Evolutionary conservation across 768 basidiomycete genomes (phyloP), one percentile per base, ranked within the genome.

Genomic region (Mycena polygramma): DNA sequence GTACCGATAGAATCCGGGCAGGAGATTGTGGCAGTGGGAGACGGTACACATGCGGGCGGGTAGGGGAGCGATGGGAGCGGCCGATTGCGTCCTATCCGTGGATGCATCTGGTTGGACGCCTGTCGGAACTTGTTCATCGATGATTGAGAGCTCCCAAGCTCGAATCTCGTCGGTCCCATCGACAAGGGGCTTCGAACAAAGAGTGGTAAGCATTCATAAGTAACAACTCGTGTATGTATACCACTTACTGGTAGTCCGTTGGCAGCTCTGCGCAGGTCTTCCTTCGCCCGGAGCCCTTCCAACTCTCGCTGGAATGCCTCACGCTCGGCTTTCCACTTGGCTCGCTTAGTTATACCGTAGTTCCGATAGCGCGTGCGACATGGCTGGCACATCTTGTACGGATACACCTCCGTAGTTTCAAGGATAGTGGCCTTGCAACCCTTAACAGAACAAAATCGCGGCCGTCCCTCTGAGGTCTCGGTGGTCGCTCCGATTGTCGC

Each of bases 341-440:
- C 81, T 20, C 88, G 85, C 75, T 88, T 90, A 1, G 87, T 88
- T 57, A 78, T 86, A 0, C 88, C 88, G 64, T 90, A 89, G 41
- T 75, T 79, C 57, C 86, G 83, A 76, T 89, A 89, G 11, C 86
- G 81, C 39, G 80, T 77, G 26, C 88, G 81, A 73, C 89, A 89
- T 0, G 82, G 75, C 7, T 79, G 76, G 66, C 85, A 87, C 86
- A 86, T 86, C 68, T 82, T 84, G 77, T 76, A 85, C 37, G 77
- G 75, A 66, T 82, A 83, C 0, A 63, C 74, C 14, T 60, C 82
- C 81, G 60, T 57, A 57, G 41, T 69, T 61, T 73, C 69, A 20
- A 83, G 77, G 36, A 89, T 81, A 64, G 83, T 73, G 7, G 77
- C 77, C 72, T 86, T 88, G 77, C 89, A 89, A 15, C 88, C 88